Evolutionary conservation across 768 basidiomycete genomes (phyloP).

Genomic region (Termitomyces sp.): DNA sequence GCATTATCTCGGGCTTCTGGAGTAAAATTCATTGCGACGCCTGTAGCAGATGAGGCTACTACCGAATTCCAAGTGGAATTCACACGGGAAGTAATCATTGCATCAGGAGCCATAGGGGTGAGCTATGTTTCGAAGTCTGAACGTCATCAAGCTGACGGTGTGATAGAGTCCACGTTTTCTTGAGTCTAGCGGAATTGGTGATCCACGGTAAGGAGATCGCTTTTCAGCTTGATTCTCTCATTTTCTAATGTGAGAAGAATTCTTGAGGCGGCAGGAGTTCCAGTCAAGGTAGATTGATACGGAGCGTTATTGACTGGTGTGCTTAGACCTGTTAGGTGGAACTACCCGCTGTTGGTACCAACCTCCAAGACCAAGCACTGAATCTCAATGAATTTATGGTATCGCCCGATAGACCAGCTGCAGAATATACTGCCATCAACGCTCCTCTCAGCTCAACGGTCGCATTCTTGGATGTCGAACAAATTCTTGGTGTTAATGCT

Average conservation of each 20-base stretch:
- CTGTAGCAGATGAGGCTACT: slow-evolving; percentile 1
- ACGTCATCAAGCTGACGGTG: not conserved
- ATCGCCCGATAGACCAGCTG: not conserved
- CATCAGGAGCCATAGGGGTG: slow-evolving; percentile 12
- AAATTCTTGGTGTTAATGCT: slow-evolving; percentile 3
- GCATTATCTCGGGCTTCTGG: slow-evolving; percentile 6
- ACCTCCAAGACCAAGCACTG: slow-evolving; percentile 13
- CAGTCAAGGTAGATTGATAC: not conserved
- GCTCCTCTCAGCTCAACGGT: slow-evolving; percentile 3
- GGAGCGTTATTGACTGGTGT: not conserved
- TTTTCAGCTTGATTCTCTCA: not conserved
- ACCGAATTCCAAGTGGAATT: not conserved
- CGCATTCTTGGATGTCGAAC: slow-evolving; percentile 7
- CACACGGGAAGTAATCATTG: slow-evolving; percentile 1
- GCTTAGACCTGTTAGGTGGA: slow-evolving; percentile 1
- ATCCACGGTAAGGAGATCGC: slow-evolving; percentile 1
- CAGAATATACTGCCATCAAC: slow-evolving; percentile 4
- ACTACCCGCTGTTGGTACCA: slow-evolving; percentile 12
- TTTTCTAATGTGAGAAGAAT: not conserved
- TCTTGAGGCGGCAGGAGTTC: slow-evolving; percentile 2
- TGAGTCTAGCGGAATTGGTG: slow-evolving; percentile 11
- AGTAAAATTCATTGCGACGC: slow-evolving; percentile 8
- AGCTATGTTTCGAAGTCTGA: too few relatives aligned
- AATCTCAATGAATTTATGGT: not conserved
- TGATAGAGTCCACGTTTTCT: slow-evolving; percentile 10